Percentiles rank a stretch among this genome's conserved stretches.
Conservation (phyloP, 176 grass and related monocot genomes). For the Juncus inflexus region DNA sequence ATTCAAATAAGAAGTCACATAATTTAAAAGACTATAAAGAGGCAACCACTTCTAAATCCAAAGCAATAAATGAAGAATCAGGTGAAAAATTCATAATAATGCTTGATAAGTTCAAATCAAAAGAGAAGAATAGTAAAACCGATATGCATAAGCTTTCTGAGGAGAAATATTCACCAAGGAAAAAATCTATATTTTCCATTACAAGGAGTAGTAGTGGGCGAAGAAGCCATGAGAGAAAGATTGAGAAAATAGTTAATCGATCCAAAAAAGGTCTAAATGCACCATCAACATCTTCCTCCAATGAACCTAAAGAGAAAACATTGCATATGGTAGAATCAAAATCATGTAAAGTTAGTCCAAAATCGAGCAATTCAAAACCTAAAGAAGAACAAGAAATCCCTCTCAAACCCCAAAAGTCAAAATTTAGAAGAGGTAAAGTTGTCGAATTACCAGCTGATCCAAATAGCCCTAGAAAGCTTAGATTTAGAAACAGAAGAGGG, state of each 20-base stretch:
- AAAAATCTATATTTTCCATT: slow-evolving; percentile 19
- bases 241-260: slow-evolving; percentile 13
- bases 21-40: slow-evolving; percentile 24
- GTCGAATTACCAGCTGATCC: slow-evolving; percentile 8
- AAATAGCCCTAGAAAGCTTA: slow-evolving; percentile 23
- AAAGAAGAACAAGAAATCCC: slow-evolving; percentile 34
- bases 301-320: not conserved
- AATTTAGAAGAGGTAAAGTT: slow-evolving; percentile 36
- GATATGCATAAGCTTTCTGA: not conserved
- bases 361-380: slow-evolving; percentile 29
- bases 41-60: slow-evolving; percentile 22
- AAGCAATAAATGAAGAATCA: slow-evolving; percentile 21
- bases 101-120: slow-evolving; percentile 8
- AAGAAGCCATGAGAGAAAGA: slow-evolving; percentile 18
- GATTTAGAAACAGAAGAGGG: slow-evolving; percentile 30
- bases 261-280: not conserved
- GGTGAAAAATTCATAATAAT: slow-evolving; percentile 11
- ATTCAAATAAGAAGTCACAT: slow-evolving; percentile 6
- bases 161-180: slow-evolving; percentile 16
- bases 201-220: slow-evolving; percentile 15
- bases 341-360: slow-evolving; percentile 27
- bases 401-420: slow-evolving; percentile 31
- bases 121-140: not conserved
- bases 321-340: slow-evolving; percentile 16
- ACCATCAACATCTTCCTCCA: not conserved